These are phyloP conservation scores for Fraxinus ornus DNA, from an alignment of 305 asterid genomes.

Conservation along the genomic window DNA sequence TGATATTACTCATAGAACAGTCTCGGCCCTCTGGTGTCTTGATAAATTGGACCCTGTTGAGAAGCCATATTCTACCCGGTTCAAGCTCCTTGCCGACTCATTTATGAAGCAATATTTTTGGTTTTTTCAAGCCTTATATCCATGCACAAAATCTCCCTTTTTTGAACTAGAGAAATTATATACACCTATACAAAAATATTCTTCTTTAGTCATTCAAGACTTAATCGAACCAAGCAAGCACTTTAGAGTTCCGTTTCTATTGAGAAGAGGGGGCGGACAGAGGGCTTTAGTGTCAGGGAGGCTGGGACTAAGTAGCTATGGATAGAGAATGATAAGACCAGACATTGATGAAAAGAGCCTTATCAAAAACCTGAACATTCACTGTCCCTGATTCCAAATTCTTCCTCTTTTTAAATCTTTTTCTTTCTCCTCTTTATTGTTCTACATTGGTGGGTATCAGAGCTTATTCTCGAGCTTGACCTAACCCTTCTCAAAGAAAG, in stretches of 20 bases:
- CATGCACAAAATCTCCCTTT: not conserved
- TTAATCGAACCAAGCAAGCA: not conserved
- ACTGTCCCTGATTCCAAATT: not conserved
- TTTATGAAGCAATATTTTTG: not conserved
- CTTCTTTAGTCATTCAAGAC: not conserved
- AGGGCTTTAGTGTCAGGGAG: not conserved
- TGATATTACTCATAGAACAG: not conserved
- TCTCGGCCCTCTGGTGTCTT: not conserved
- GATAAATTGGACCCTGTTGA: not conserved
- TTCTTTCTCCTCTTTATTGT: not conserved
- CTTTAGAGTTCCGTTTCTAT: not conserved
- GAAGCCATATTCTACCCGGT: not conserved
- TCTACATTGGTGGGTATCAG: not conserved
- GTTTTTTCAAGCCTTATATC: not conserved
- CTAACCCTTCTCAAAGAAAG: not conserved
- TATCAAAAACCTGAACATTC: not conserved
- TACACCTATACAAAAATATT: not conserved
- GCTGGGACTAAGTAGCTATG: not conserved
- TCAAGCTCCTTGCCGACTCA: not conserved
- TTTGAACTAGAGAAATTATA: not conserved
- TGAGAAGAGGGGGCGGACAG: not conserved
- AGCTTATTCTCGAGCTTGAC: not conserved
- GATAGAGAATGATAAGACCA: not conserved
- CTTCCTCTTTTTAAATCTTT: not conserved
- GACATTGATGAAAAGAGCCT: not conserved